phyloP scores from a whole-genome alignment of 257 asterid genomes.

The Lycium ferocissimum region DNA sequence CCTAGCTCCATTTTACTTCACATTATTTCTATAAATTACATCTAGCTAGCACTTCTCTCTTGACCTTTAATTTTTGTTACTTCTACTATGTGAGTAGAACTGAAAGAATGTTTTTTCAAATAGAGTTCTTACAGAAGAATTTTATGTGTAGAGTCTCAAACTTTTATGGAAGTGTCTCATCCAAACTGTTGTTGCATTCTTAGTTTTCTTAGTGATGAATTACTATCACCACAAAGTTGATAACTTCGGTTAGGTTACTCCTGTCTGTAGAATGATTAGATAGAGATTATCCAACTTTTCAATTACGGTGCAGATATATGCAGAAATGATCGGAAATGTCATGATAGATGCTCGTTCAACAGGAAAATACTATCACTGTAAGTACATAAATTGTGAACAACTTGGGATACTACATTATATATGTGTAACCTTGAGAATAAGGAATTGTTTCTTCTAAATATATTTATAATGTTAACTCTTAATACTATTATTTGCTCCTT shows the following conservation, averaged over 20 bases:
- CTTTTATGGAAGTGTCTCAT: not conserved
- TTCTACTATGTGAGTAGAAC: not conserved
- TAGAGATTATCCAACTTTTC: slow-evolving; percentile 1
- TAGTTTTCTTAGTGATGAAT: not conserved
- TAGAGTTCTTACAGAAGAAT: not conserved
- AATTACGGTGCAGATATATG: slow-evolving; percentile 71
- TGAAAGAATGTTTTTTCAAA: not conserved
- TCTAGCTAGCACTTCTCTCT: not conserved
- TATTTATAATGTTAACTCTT: not conserved
- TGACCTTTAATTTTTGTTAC: not conserved
- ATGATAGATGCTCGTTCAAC: slow-evolving; percentile 99
- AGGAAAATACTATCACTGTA: slow-evolving; percentile 98
- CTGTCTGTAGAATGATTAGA: not conserved
- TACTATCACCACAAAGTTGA: not conserved
- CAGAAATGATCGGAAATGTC: slow-evolving; percentile 94
- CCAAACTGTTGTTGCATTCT: slow-evolving; percentile 8
- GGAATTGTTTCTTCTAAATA: not conserved
- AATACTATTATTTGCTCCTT: slow-evolving; percentile 2
- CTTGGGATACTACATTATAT: not conserved
- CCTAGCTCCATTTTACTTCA: slow-evolving; percentile 13
- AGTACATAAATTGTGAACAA: slow-evolving; percentile 38
- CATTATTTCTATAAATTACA: not conserved
- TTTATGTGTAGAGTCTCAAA: not conserved
- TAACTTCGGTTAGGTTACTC: not conserved
- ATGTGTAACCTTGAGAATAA: not conserved